These are phyloP conservation scores for Huntiella savannae DNA, from an alignment of 2,329 filamentous ascomycete species.

Conservation along the genomic window DNA sequence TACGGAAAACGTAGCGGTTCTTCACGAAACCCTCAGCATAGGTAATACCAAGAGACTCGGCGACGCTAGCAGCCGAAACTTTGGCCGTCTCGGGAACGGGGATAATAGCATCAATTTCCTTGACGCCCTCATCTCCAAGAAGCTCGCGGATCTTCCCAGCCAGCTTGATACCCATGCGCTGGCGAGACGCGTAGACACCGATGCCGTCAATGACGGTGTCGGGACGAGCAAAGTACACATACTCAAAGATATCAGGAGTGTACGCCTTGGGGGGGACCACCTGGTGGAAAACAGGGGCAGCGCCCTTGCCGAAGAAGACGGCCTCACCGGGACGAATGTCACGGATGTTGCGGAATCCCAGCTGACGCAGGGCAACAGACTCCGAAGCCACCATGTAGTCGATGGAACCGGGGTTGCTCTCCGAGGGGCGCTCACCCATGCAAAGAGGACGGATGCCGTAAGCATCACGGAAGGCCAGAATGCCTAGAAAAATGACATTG, in stretches of 20 bases:
- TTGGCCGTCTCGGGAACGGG: constrained; percentile 45
- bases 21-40: constrained; percentile 73
- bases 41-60: constrained; percentile 56
- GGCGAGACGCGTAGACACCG: constrained; percentile 62
- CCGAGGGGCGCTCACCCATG: constrained; percentile 53
- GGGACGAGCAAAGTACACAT: constrained; percentile 70
- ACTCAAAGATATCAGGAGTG: constrained; percentile 64
- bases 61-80: constrained; percentile 51
- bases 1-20: constrained; percentile 76
- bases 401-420: constrained; percentile 38
- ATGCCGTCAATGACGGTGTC: constrained; percentile 77
- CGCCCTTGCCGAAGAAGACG: constrained; percentile 67
- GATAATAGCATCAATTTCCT: constrained; percentile 51
- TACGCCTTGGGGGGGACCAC: constrained; percentile 50
- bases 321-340: constrained; percentile 72
- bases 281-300: constrained; percentile 54
- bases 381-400: constrained; percentile 91
- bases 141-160: constrained; percentile 51
- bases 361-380: constrained; percentile 63
- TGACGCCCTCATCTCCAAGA: constrained; percentile 48
- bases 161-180: constrained; percentile 71
- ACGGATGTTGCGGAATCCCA: constrained; percentile 56
- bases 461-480: constrained; percentile 13
- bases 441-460: constrained; percentile 68
- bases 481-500: not conserved